These are phyloP conservation scores for Medicago ruthenica DNA, from an alignment of 306 rosid genomes.

Conservation along the genomic window DNA sequence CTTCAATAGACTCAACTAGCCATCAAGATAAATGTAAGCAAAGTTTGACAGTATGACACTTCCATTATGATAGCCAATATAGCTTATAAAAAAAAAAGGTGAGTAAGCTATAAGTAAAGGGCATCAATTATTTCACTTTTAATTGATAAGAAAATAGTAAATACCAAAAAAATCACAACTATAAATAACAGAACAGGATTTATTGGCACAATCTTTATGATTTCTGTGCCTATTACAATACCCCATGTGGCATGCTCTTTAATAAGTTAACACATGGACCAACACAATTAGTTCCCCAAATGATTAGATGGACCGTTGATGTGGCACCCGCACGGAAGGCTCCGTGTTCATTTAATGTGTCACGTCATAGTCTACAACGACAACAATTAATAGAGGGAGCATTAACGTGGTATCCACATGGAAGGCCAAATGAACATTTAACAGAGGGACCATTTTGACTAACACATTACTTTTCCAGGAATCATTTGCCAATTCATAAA, in stretches of 20 bases:
- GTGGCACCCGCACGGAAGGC: too few species aligned
- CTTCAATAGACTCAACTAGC: slow-evolving; percentile 25
- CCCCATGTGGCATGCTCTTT: not conserved
- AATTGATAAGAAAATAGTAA: not conserved
- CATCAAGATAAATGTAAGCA: slow-evolving; percentile 1
- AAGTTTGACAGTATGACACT: not conserved
- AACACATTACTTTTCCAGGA: not conserved
- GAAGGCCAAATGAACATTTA: not conserved
- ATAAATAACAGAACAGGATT: slow-evolving; percentile 38
- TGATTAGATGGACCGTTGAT: too few species aligned
- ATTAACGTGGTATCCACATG: not conserved
- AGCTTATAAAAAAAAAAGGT: too few species aligned
- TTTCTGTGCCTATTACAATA: slow-evolving; percentile 6
- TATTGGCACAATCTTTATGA: not conserved
- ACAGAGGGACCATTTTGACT: not conserved
- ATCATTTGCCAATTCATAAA: not conserved
- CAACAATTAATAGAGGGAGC: not conserved
- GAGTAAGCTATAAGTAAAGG: too few species aligned
- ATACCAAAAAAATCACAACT: slow-evolving; percentile 1
- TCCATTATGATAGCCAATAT: slow-evolving; percentile 10
- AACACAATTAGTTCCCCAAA: not conserved
- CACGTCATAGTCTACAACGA: too few species aligned
- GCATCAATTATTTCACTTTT: not conserved
- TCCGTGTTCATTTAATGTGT: too few species aligned
- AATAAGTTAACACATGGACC: slow-evolving; percentile 8